A percentile compares a stretch with the other conserved stretches of the same genome.
These are phyloP conservation scores for Blumeria graminis DNA, from an alignment of 2,329 filamentous ascomycete species.

Conservation along the genomic window DNA sequence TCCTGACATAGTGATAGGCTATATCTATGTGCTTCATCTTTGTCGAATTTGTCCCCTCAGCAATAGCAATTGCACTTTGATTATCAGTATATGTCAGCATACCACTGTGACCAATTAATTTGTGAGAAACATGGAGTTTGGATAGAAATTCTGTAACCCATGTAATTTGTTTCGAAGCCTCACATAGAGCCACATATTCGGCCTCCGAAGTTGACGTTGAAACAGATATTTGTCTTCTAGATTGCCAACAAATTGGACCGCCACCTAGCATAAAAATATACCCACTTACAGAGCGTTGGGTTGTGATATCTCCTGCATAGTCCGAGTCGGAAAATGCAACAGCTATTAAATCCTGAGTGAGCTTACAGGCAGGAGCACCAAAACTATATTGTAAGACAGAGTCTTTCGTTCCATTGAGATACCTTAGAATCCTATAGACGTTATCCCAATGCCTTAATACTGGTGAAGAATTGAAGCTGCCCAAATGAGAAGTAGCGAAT, in stretches of 20 bases:
- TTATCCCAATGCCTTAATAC: not conserved
- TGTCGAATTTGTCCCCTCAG: not conserved
- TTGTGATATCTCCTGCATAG: not conserved
- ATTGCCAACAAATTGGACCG: not conserved
- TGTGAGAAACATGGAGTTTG: not conserved
- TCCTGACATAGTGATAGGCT: conserved; percentile 1
- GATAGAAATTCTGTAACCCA: not conserved
- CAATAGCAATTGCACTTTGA: not conserved
- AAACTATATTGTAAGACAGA: not conserved
- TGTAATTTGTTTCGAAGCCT: not conserved
- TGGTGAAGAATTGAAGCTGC: not conserved
- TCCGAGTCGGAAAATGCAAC: not conserved
- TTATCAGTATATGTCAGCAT: not conserved
- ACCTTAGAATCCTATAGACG: not conserved
- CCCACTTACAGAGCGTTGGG: not conserved
- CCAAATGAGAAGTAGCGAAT: not conserved
- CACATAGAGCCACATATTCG: not conserved
- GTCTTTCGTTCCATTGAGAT: not conserved
- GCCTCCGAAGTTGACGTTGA: no score
- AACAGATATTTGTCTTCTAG: no score
- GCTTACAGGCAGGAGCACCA: not conserved
- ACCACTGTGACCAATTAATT: not conserved
- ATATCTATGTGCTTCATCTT: conserved; percentile 2
- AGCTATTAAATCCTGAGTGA: not conserved
- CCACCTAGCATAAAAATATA: no score